A percentile compares a stretch with the other conserved stretches of the same genome.
Evolutionary conservation across 352 stramenopile species (phyloP).

Genomic region (Saprolegnia diclina): DNA sequence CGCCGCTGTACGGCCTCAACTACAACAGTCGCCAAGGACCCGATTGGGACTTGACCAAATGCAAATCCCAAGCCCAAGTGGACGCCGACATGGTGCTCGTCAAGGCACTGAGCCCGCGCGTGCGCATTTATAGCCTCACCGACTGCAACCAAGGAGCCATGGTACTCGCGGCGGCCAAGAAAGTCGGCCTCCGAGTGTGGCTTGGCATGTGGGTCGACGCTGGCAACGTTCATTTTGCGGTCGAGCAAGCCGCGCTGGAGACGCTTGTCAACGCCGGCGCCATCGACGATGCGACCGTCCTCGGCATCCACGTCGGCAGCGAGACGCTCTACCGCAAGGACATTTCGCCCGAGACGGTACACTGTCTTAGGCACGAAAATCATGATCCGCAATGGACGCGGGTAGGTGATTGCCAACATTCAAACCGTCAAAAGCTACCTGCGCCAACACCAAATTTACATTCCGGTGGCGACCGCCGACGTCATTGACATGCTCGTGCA

Average conservation of each 20-base stretch:
- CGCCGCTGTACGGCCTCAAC: conserved; percentile 66
- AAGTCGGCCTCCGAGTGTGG: conserved; percentile 42
- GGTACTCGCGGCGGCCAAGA: conserved; percentile 43
- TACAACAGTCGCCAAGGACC: conserved; percentile 72
- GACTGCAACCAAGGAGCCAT: conserved; percentile 48
- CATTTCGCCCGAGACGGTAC: conserved; percentile 33
- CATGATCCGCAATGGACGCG: background rate
- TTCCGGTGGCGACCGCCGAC: conserved; percentile 59
- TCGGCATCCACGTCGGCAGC: conserved; percentile 59
- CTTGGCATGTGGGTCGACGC: conserved; percentile 60
- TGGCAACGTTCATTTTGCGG: conserved; percentile 35
- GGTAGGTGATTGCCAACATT: conserved; percentile 31
- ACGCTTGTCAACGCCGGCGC: conserved; percentile 31
- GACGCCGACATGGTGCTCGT: conserved; percentile 61
- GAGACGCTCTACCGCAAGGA: conserved; percentile 63
- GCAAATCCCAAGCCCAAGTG: conserved; percentile 58
- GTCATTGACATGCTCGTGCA: conserved; percentile 57
- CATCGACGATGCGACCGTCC: conserved; percentile 34
- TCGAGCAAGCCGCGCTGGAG: conserved; percentile 39
- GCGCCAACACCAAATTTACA: conserved; percentile 24
- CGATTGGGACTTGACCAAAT: conserved; percentile 73
- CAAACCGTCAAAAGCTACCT: conserved; percentile 39
- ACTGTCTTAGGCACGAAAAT: background rate
- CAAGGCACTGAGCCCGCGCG: conserved; percentile 54
- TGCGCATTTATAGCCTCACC: conserved; percentile 39